Evolutionary conservation across 1,284 basidiomycete species (phyloP), one percentile per base, ranked within the genome.

Genomic region (Austroboletus niveus): DNA sequence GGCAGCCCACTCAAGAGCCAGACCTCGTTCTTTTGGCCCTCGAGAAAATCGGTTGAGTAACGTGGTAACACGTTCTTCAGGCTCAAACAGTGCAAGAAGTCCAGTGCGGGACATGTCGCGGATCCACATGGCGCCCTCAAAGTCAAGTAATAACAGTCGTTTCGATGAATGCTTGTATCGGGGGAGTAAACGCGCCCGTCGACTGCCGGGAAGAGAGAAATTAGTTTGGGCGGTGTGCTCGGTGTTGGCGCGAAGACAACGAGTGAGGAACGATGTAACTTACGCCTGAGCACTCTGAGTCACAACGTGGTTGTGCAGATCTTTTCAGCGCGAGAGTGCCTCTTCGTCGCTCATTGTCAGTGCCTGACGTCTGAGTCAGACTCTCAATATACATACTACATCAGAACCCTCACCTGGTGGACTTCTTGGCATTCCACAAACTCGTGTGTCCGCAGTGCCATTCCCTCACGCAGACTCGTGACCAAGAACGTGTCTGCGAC

Each of bases 401-500:
- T 24, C 22, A 4, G 2, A 15, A 20, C 32, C 15, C n/a, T 50
- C 35, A 63, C 68, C 63, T 85, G 77, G 53, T 87, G 63, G 49
- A 94, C 81, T 61, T 87, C 83, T 63, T 90, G 89, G 59, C 87
- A 91, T 65, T 91, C 87, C 12, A 94, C 89, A 65, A 85, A 94
- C 67, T 93, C 92, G 64, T 92, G 89, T 8, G 87, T 84, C 38
- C 88, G 75, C 20, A 57, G 54, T 30, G 91, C 91, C 92, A 94
- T 94, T 1, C 92, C 92, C 69, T 94, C 92, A 8, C 92, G 76
- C 63, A 94, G 69, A 66, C 85, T 87, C 3, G 89, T 89, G 30
- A 92, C 87, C 60, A 94, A 73, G 69, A 94, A 94, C n/a, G 86
- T 89, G 69, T 94, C 92, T 1, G 89, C 92, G 6, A 89, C 85